Conservation (phyloP, 371 early-diverging fungal species). For the Rhizopus microsporus region DNA sequence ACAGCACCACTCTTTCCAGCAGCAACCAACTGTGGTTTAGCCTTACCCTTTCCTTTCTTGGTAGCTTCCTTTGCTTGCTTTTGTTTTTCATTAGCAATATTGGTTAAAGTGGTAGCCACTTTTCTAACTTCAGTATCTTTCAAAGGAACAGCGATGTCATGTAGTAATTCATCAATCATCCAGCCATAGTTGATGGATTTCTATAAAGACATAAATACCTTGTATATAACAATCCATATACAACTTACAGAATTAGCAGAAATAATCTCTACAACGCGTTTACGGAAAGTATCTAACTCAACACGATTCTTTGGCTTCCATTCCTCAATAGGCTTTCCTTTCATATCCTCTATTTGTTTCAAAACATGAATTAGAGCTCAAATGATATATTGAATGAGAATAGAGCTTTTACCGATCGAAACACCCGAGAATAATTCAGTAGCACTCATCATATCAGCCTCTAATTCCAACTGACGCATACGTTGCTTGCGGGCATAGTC, state of each 20-base stretch:
- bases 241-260: slow-evolving; percentile 65
- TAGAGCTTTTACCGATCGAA: slow-evolving; percentile 47
- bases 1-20: slow-evolving; percentile 51
- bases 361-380: not conserved
- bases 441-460: slow-evolving; percentile 84
- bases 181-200: slow-evolving; percentile 54
- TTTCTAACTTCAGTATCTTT: slow-evolving; percentile 84
- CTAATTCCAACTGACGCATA: slow-evolving; percentile 68
- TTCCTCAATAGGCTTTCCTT: slow-evolving; percentile 59
- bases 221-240: not conserved
- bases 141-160: slow-evolving; percentile 76
- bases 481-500: slow-evolving; percentile 63
- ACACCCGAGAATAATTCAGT: slow-evolving; percentile 82
- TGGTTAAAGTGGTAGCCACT: slow-evolving; percentile 72
- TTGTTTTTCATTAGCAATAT: slow-evolving; percentile 91
- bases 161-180: slow-evolving; percentile 80
- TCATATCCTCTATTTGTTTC: slow-evolving; percentile 38
- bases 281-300: slow-evolving; percentile 80
- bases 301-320: slow-evolving; percentile 80
- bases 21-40: slow-evolving; percentile 58
- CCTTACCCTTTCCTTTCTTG: slow-evolving; percentile 71
- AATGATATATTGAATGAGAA: too few relatives aligned
- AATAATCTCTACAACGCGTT: slow-evolving; percentile 70
- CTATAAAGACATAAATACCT: slow-evolving; percentile 19
- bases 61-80: slow-evolving; percentile 68